Percentiles rank a stretch among this genome's conserved stretches.
Conservation (phyloP, 306 rosid species). For the Elaeagnus macrophylla region DNA sequence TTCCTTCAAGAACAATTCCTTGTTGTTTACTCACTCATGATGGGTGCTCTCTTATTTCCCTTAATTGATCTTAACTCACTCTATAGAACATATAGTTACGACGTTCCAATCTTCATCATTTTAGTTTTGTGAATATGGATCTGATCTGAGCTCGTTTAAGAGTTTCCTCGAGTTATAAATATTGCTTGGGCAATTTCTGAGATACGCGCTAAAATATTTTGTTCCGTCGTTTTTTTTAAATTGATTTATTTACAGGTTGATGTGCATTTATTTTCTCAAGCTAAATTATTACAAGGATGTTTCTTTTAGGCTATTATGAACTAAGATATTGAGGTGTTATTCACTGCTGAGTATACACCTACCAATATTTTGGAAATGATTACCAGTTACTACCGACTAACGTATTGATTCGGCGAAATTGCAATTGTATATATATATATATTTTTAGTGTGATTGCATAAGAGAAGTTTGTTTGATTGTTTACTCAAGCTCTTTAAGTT, state of each 20-base stretch:
- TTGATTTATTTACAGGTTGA: too few relatives aligned
- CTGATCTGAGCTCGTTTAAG: slow-evolving; percentile 21
- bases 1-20: slow-evolving; percentile 95
- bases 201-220: neutral
- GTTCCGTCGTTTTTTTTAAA: neutral
- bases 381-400: too few relatives aligned
- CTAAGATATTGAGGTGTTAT: too few relatives aligned
- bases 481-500: too few relatives aligned
- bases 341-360: too few relatives aligned
- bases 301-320: too few relatives aligned
- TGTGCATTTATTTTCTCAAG: too few relatives aligned
- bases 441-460: too few relatives aligned
- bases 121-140: slow-evolving; percentile 17
- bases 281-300: too few relatives aligned
- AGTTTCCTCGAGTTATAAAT: neutral
- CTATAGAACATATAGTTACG: neutral
- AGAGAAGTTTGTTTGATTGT: neutral
- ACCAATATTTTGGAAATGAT: too few relatives aligned
- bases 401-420: too few relatives aligned
- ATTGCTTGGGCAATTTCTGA: neutral
- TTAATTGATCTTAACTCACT: slow-evolving; percentile 30
- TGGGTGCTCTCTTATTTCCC: slow-evolving; percentile 25
- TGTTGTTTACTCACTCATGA: slow-evolving; percentile 92
- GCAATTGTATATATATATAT: too few relatives aligned
- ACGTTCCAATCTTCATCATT: neutral